These are phyloP conservation scores for Tilletia walkeri DNA, from an alignment of 1,284 basidiomycete genomes.

Conservation along the genomic window DNA sequence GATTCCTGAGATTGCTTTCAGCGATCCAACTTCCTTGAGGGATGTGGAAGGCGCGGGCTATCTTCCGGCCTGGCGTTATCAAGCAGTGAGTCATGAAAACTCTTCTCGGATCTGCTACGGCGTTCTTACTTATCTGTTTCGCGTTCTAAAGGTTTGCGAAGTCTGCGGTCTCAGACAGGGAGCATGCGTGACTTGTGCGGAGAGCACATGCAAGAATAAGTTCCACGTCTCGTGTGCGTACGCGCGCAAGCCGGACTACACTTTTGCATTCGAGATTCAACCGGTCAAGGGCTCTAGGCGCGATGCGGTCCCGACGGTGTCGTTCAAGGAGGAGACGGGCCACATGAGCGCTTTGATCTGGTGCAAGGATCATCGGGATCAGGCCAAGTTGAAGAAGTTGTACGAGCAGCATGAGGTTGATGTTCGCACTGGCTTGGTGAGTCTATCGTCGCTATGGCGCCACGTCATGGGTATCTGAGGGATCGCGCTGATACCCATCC, in stretches of 20 bases:
- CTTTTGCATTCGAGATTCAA: slow-evolving; percentile 85
- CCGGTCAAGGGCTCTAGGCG: slow-evolving; percentile 62
- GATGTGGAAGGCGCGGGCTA: slow-evolving; percentile 82
- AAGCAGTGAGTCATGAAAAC: slow-evolving; percentile 33
- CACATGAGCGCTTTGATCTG: slow-evolving; percentile 76
- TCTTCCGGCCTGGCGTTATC: slow-evolving; percentile 60
- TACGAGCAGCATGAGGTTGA: slow-evolving; percentile 81
- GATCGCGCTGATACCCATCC: not conserved
- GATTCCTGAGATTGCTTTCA: slow-evolving; percentile 76
- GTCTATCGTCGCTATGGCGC: slow-evolving; percentile 27
- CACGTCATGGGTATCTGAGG: not conserved
- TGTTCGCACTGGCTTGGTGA: slow-evolving; percentile 70
- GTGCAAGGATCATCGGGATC: slow-evolving; percentile 75
- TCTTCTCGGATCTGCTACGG: not conserved
- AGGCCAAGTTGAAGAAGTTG: slow-evolving; percentile 64
- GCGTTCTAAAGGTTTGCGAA: slow-evolving; percentile 25
- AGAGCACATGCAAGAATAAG: slow-evolving; percentile 66
- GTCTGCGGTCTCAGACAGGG: slow-evolving; percentile 62
- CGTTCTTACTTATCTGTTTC: not conserved
- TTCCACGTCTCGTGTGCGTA: slow-evolving; percentile 90
- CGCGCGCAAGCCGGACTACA: slow-evolving; percentile 66
- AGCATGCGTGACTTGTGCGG: slow-evolving; percentile 76
- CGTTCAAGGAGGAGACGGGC: slow-evolving; percentile 83
- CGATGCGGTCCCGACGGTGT: slow-evolving; percentile 63
- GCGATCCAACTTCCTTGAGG: slow-evolving; percentile 69